A percentile compares a stretch with the other conserved stretches of the same genome.
Conservation (phyloP, 495 filamentous ascomycete species). For the Aspergillus haitiensis region DNA sequence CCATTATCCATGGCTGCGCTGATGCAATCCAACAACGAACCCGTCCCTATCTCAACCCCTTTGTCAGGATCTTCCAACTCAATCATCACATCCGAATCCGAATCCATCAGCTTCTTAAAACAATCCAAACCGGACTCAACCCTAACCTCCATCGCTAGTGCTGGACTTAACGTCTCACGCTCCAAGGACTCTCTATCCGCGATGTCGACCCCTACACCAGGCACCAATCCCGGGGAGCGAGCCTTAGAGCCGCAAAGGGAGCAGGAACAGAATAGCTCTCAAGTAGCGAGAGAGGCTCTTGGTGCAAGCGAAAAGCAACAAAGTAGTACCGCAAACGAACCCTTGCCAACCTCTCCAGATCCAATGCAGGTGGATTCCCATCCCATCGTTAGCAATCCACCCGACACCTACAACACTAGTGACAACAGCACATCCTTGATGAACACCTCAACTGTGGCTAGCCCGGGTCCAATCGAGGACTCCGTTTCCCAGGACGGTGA, state of each 20-base stretch:
- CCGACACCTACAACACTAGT: slow-evolving; percentile 36
- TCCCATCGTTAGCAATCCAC: slow-evolving; percentile 26
- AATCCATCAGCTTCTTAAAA: slow-evolving; percentile 39
- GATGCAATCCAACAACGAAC: slow-evolving; percentile 50
- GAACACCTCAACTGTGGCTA: slow-evolving; percentile 47
- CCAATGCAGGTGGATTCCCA: slow-evolving; percentile 50
- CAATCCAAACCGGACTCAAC: slow-evolving; percentile 45
- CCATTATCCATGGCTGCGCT: slow-evolving; percentile 48
- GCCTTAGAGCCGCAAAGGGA: slow-evolving; percentile 39
- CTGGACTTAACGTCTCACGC: slow-evolving; percentile 47
- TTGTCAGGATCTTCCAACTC: slow-evolving; percentile 32
- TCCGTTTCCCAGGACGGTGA: slow-evolving; percentile 46
- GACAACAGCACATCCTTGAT: slow-evolving; percentile 39
- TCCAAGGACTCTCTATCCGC: slow-evolving; percentile 35
- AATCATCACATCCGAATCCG: slow-evolving; percentile 33
- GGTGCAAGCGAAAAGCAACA: slow-evolving; percentile 46
- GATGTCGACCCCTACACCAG: slow-evolving; percentile 34
- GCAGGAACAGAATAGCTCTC: slow-evolving; percentile 42
- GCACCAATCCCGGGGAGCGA: slow-evolving; percentile 32
- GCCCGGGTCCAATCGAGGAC: slow-evolving; percentile 50
- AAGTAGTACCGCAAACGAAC: slow-evolving; percentile 27
- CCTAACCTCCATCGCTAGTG: slow-evolving; percentile 48
- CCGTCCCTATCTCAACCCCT: slow-evolving; percentile 43
- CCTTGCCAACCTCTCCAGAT: slow-evolving; percentile 38
- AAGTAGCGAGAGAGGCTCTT: slow-evolving; percentile 47